Conservation (phyloP, 495 filamentous ascomycete genomes). For the Chaetomium fimeti region DNA sequence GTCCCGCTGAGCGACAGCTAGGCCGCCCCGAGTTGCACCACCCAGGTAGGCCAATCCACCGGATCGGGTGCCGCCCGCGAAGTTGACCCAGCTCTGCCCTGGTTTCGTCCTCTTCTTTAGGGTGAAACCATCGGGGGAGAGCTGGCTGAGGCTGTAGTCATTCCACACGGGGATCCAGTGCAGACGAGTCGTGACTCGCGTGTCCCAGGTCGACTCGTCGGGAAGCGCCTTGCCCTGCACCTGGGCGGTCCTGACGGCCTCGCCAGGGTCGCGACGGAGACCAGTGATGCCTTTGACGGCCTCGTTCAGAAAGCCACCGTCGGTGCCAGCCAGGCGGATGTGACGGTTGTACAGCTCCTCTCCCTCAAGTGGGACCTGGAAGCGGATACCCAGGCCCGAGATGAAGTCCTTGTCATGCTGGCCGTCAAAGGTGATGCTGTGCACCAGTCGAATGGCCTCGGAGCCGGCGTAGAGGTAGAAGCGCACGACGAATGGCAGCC, state of each 20-base stretch:
- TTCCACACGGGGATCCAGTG: slow-evolving; percentile 10
- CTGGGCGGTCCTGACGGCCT: background rate
- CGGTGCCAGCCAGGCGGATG: slow-evolving; percentile 8
- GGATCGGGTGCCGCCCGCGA: slow-evolving; percentile 8
- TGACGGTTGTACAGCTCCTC: slow-evolving; percentile 12
- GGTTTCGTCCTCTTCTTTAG: slow-evolving; percentile 10
- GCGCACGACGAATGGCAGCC: slow-evolving; percentile 10
- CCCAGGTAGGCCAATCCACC: slow-evolving; percentile 11
- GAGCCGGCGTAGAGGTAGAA: slow-evolving; percentile 11
- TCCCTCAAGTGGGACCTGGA: slow-evolving; percentile 5
- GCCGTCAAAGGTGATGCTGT: slow-evolving; percentile 11
- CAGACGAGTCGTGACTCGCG: slow-evolving; percentile 9
- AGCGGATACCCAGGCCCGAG: slow-evolving; percentile 2
- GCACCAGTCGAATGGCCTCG: slow-evolving; percentile 6
- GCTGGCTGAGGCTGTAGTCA: slow-evolving; percentile 12
- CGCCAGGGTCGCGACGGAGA: slow-evolving; percentile 8
- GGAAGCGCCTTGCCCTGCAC: slow-evolving; percentile 5
- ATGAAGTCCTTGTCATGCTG: slow-evolving; percentile 7
- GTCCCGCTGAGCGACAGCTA: slow-evolving; percentile 3
- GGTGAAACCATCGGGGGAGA: slow-evolving; percentile 11
- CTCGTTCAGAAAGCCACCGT: slow-evolving; percentile 7
- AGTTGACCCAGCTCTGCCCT: slow-evolving; percentile 9
- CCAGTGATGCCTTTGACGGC: slow-evolving; percentile 15
- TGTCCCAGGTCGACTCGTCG: slow-evolving; percentile 13
- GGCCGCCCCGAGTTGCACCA: background rate